These are phyloP conservation scores for Sordariomycetes sp. DNA, from an alignment of 2,329 filamentous ascomycete species.

Conservation along the genomic window DNA sequence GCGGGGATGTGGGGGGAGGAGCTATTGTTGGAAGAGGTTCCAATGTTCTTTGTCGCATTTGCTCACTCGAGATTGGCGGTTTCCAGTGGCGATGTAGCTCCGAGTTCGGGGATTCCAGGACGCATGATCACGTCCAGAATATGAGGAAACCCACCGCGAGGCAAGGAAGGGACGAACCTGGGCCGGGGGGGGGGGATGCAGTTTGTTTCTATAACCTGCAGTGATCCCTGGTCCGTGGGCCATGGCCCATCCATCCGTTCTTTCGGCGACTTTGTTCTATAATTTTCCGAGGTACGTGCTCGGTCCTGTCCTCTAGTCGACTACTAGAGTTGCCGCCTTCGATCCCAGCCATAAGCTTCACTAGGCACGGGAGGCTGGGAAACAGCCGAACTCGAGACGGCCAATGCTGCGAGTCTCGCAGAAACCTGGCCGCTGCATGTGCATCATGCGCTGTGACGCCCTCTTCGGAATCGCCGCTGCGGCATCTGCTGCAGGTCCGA, in stretches of 20 bases:
- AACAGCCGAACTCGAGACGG: not conserved
- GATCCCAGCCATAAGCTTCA: not conserved
- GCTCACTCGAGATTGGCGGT: not conserved
- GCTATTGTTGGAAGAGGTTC: not conserved
- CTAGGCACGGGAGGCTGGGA: not conserved
- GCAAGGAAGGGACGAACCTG: not conserved
- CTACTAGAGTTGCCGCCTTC: not conserved
- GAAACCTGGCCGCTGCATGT: not conserved
- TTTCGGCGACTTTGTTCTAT: too few species aligned
- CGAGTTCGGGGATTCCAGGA: not conserved
- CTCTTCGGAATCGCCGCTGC: conserved; percentile 1
- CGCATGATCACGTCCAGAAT: not conserved
- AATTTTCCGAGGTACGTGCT: not conserved
- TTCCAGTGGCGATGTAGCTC: not conserved
- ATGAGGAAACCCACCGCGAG: not conserved
- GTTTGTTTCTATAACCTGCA: not conserved
- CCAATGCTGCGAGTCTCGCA: not conserved
- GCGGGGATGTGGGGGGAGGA: not conserved
- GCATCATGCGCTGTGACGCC: not conserved
- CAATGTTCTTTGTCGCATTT: not conserved
- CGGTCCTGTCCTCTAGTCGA: not conserved
- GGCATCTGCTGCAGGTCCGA: not conserved
- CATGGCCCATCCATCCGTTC: not conserved
- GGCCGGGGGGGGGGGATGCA: not conserved
- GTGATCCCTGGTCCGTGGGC: not conserved